Conservation (phyloP, 352 stramenopile species). For the Pythium scleroteichum region DNA sequence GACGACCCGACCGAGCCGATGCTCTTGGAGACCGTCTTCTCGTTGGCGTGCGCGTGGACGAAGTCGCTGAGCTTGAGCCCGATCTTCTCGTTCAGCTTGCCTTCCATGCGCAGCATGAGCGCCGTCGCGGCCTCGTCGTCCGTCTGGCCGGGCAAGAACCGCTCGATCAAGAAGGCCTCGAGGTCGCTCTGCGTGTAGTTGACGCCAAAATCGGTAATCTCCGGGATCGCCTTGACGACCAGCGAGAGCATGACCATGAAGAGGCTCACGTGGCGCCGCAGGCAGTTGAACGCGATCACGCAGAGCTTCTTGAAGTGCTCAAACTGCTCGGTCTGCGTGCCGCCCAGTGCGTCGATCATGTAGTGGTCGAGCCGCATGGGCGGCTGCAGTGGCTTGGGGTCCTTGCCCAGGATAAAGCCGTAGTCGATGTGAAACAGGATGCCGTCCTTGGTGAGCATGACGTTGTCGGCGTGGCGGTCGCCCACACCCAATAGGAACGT, state of each 20-base stretch:
- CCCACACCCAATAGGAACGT: conserved; percentile 99
- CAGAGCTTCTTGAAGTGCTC: conserved; percentile 89
- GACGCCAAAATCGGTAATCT: conserved; percentile 84
- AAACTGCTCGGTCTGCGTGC: conserved; percentile 75
- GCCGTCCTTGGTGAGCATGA: conserved; percentile 96
- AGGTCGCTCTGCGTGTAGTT: conserved; percentile 87
- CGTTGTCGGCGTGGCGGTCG: conserved; percentile 99
- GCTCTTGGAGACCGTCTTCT: conserved; percentile 84
- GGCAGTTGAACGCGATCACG: conserved; percentile 86
- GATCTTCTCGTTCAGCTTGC: conserved; percentile 87
- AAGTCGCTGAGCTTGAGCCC: conserved; percentile 85
- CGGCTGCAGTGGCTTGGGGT: conserved; percentile 97
- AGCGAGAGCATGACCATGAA: conserved; percentile 88
- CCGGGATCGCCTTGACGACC: conserved; percentile 78
- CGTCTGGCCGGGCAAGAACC: conserved; percentile 77
- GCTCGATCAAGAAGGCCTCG: conserved; percentile 82
- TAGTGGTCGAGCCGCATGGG: conserved; percentile 96
- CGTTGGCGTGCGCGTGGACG: conserved; percentile 82
- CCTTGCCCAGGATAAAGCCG: conserved; percentile 97
- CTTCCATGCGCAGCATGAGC: conserved; percentile 83
- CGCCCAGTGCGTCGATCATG: conserved; percentile 85
- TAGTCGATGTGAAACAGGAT: conserved; percentile 99
- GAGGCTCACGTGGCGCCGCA: conserved; percentile 81
- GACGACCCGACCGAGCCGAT: conserved; percentile 79
- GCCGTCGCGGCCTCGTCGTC: conserved; percentile 82